Evolutionary conservation across 1,139 yeast genomes (phyloP).

Genomic region (Sugiyamaella sp.): DNA sequence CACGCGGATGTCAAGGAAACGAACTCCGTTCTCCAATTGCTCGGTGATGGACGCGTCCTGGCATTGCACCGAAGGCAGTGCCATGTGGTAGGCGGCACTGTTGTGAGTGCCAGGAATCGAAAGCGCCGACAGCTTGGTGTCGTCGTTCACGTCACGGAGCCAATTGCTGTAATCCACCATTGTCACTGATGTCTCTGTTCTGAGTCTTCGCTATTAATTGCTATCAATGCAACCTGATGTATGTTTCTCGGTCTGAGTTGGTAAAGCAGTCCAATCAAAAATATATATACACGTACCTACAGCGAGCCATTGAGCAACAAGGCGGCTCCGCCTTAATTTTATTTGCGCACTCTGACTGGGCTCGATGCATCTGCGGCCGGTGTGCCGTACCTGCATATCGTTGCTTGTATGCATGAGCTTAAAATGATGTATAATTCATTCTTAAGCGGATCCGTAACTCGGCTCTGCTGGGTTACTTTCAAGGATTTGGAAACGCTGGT

Average conservation of each 20-base stretch:
- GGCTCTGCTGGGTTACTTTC: too few species aligned
- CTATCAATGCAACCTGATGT: background rate
- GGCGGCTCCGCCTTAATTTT: too few species aligned
- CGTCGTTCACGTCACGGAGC: constrained; percentile 59
- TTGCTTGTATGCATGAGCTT: too few species aligned
- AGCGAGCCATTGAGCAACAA: too few species aligned
- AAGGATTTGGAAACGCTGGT: too few species aligned
- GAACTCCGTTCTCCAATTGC: constrained; percentile 71
- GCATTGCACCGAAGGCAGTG: constrained; percentile 79
- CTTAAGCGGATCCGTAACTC: too few species aligned
- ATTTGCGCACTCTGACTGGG: too few species aligned
- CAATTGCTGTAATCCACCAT: constrained; percentile 44
- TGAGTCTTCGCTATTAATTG: background rate
- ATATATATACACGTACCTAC: background rate
- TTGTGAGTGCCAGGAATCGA: constrained; percentile 83
- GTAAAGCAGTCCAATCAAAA: too few species aligned
- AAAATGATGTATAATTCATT: too few species aligned
- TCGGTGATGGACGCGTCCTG: constrained; percentile 63
- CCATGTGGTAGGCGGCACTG: constrained; percentile 73
- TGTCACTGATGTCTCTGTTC: background rate
- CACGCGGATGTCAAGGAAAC: constrained; percentile 70
- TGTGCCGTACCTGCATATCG: too few species aligned
- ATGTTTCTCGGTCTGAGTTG: constrained; percentile 4
- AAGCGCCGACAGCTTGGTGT: constrained; percentile 54
- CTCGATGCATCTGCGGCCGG: too few species aligned